Conservation (phyloP, 2,329 filamentous ascomycete species). For the Alternaria burnsii region DNA sequence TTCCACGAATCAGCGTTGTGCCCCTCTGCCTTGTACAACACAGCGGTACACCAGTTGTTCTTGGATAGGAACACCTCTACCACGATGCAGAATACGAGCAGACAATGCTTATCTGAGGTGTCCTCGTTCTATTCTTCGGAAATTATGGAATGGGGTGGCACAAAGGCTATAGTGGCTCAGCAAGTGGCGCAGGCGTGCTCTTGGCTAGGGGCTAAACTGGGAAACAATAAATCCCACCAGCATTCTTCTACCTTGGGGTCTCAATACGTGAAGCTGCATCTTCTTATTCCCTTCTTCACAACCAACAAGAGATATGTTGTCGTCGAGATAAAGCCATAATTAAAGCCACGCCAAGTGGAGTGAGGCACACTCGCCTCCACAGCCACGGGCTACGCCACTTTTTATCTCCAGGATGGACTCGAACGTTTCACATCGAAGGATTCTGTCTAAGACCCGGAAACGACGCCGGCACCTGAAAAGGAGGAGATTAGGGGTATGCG, state of each 20-base stretch:
- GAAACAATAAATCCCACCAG: background rate
- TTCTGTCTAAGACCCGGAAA: background rate
- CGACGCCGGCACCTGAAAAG: background rate
- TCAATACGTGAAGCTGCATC: background rate
- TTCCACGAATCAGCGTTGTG: slow-evolving; percentile 15
- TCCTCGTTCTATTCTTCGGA: background rate
- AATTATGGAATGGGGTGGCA: background rate
- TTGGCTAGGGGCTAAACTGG: background rate
- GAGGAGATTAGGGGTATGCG: background rate
- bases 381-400: slow-evolving; percentile 1
- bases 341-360: background rate
- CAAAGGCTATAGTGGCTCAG: background rate
- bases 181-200: background rate
- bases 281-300: background rate
- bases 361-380: background rate
- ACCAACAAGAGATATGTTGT: background rate
- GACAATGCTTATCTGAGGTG: background rate
- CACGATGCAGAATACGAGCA: background rate
- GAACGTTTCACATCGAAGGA: background rate
- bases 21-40: background rate
- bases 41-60: background rate
- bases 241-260: background rate
- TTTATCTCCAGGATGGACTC: background rate
- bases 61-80: background rate
- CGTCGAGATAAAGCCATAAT: background rate